Conservation (phyloP, 768 basidiomycete genomes). For the Mycena polygramma region DNA sequence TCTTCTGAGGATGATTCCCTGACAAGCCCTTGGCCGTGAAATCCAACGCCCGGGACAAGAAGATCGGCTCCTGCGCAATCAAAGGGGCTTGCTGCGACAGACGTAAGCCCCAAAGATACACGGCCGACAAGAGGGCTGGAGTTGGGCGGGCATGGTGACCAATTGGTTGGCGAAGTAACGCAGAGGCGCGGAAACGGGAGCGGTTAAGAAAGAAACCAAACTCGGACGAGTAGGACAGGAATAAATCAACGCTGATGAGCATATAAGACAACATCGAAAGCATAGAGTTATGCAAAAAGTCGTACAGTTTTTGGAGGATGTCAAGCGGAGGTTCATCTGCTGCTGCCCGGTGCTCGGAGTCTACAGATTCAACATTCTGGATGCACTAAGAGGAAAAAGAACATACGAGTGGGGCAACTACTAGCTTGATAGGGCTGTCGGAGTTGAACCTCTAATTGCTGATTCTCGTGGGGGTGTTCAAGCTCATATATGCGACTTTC, state of each 20-base stretch:
- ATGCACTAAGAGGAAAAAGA: neutral
- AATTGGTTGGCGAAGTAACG: slow-evolving; percentile 46
- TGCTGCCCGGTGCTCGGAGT: neutral
- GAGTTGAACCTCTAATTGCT: neutral
- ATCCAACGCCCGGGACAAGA: slow-evolving; percentile 58
- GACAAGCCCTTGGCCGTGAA: slow-evolving; percentile 54
- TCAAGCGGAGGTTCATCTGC: slow-evolving; percentile 49
- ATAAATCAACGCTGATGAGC: slow-evolving; percentile 42
- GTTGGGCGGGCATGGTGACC: slow-evolving; percentile 52
- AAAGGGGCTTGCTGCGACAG: slow-evolving; percentile 46
- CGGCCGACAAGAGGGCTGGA: slow-evolving; percentile 53
- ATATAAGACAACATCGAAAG: neutral
- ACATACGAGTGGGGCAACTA: neutral
- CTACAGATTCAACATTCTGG: neutral
- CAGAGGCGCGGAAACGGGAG: slow-evolving; percentile 57
- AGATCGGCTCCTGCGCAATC: slow-evolving; percentile 44
- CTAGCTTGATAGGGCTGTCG: slow-evolving; percentile 1
- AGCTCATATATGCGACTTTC: slow-evolving; percentile 62
- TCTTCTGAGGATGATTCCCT: slow-evolving; percentile 52
- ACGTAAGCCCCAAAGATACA: slow-evolving; percentile 55
- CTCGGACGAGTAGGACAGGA: slow-evolving; percentile 63
- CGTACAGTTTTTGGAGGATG: slow-evolving; percentile 50
- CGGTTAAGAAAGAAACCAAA: slow-evolving; percentile 70
- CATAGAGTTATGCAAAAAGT: neutral
- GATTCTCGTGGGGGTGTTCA: slow-evolving; percentile 50